Evolutionary conservation across 495 filamentous ascomycete species (phyloP), one percentile per base, ranked within the genome.

Genomic region (Aspergillus avenaceus): DNA sequence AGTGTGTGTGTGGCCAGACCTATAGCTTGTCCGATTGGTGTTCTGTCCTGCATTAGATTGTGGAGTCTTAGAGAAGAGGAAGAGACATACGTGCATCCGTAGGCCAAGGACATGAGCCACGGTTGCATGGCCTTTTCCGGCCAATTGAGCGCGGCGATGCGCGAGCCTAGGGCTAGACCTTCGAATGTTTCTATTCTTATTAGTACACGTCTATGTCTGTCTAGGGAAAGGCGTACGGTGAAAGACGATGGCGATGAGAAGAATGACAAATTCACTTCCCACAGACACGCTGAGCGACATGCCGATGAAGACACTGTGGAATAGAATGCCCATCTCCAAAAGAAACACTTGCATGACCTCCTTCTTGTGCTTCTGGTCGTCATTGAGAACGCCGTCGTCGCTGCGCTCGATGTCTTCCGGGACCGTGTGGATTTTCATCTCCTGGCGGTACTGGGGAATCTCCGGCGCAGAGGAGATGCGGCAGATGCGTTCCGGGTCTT

Each of bases 21-120:
- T 42, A 95, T 87, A 4, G 87, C 87, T 56, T 92, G 88, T 16
- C 89, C 89, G 36, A 91, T 70, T 2, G 90, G 90, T 3, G 90
- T 93, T 2, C 89, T 95, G 77, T 71, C n/a, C 18, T 18, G 8
- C 4, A 38, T 38, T 9, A 38, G 34, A 31, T 19, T 11, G n/a
- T 21, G 8, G 24, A 44, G 22, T 5, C 24, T 22, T 27, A 12
- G 23, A 25, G 9, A 4, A 9, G 3, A 5, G 13, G 28, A 8
- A 0, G 25, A 53, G 32, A 59, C 64, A 18, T 63, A 67, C 65
- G 65, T 68, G 62, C 62, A 63, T 14, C 90, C 90, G 57, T 90
- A 95, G 2, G 89, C 87, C 2, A 91, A 56, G n/a, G 78, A 80
- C 58, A 86, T 67, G n/a, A 81, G 54, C 83, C 83, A 85, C 6